These are phyloP conservation scores for Termitomyces sp. DNA, from an alignment of 768 basidiomycete genomes.

Conservation along the genomic window DNA sequence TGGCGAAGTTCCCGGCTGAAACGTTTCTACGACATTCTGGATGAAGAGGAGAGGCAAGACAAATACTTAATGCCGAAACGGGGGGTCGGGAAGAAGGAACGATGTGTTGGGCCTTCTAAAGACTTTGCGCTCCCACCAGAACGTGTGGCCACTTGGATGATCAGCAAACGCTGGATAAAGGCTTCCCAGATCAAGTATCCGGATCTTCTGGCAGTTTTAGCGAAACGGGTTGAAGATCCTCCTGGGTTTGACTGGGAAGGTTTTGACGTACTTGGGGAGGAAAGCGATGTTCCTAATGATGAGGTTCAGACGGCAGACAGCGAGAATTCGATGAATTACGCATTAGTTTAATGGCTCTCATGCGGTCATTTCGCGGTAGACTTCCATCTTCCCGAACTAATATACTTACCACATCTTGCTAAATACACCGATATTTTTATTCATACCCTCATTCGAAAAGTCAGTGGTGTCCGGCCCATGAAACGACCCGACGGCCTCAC, in stretches of 20 bases:
- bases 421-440: neutral
- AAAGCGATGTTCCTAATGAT: slow-evolving; percentile 36
- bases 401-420: neutral
- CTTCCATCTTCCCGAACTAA: neutral
- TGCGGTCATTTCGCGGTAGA: neutral
- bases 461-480: neutral
- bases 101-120: slow-evolving; percentile 50
- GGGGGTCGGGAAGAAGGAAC: slow-evolving; percentile 52
- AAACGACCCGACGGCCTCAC: too few species aligned
- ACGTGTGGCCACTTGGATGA: slow-evolving; percentile 71
- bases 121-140: slow-evolving; percentile 59
- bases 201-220: slow-evolving; percentile 41
- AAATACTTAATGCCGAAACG: slow-evolving; percentile 49
- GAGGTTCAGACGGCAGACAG: slow-evolving; percentile 15
- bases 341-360: slow-evolving; percentile 18
- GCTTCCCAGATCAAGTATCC: slow-evolving; percentile 36
- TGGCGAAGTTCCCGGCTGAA: slow-evolving; percentile 70
- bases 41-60: slow-evolving; percentile 49
- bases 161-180: slow-evolving; percentile 63
- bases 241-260: slow-evolving; percentile 47
- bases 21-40: slow-evolving; percentile 57
- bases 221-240: slow-evolving; percentile 41
- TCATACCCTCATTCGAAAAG: too few species aligned
- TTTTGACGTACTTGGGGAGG: slow-evolving; percentile 51
- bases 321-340: slow-evolving; percentile 33